phyloP scores from a whole-genome alignment of 1,284 basidiomycete species.

The Ustanciosporium gigantosporum region DNA sequence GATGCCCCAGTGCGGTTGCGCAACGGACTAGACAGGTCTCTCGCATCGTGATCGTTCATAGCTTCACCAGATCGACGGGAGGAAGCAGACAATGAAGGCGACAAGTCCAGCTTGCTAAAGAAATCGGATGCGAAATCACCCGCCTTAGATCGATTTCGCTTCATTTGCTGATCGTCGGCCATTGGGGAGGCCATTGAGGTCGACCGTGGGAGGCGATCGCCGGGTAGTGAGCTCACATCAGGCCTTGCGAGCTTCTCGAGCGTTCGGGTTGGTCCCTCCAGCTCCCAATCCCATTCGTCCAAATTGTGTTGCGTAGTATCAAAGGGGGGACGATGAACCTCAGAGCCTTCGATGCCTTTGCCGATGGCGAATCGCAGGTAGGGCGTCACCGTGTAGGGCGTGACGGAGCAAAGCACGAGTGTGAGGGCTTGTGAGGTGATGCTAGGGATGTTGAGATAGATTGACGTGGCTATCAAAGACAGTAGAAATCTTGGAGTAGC shows the following conservation, averaged over 20 bases:
- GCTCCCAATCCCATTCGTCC: slow-evolving; percentile 61
- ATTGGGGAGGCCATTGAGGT: not conserved
- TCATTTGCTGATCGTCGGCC: not conserved
- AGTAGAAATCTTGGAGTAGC: slow-evolving; percentile 80
- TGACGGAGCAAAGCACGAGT: slow-evolving; percentile 74
- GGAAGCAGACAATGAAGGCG: slow-evolving; percentile 1
- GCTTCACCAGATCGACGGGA: not conserved
- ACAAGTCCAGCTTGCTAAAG: slow-evolving; percentile 7
- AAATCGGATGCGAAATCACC: slow-evolving; percentile 54
- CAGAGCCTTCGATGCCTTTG: slow-evolving; percentile 68
- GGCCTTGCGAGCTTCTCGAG: slow-evolving; percentile 26
- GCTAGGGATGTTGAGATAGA: slow-evolving; percentile 81
- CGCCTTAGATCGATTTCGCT: not conserved
- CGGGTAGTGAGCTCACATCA: slow-evolving; percentile 1
- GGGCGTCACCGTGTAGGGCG: slow-evolving; percentile 74
- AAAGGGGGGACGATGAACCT: slow-evolving; percentile 20
- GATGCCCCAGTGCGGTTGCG: not conserved
- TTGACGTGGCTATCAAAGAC: slow-evolving; percentile 80
- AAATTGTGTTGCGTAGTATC: slow-evolving; percentile 28
- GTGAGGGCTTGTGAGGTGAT: slow-evolving; percentile 75
- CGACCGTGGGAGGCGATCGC: not conserved
- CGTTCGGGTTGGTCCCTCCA: slow-evolving; percentile 66
- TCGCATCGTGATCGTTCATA: not conserved
- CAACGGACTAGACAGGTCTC: no score
- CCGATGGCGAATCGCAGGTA: slow-evolving; percentile 86